These are phyloP conservation scores for Cladophialophora psammophila DNA, from an alignment of 2,329 filamentous ascomycete species.

Conservation along the genomic window DNA sequence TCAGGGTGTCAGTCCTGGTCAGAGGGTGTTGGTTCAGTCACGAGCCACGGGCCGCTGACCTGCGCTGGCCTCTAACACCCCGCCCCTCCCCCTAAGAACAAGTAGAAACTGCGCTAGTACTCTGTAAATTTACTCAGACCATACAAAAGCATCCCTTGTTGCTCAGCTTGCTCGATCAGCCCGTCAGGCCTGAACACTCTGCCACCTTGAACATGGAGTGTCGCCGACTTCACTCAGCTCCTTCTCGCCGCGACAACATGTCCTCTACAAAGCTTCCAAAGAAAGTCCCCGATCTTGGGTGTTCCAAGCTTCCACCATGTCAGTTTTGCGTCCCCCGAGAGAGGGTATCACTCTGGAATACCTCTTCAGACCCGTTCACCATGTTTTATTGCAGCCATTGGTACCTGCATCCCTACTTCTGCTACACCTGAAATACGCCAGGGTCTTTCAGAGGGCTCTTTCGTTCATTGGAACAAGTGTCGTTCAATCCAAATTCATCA, in stretches of 20 bases:
- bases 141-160: not conserved
- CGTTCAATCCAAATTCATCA: not conserved
- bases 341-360: constrained; percentile 17
- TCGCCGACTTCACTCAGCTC: not conserved
- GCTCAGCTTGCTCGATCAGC: too few species aligned
- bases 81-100: too few species aligned
- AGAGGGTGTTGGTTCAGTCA: not conserved
- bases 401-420: constrained; percentile 6
- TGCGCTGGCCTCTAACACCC: too few species aligned
- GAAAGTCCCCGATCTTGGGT: not conserved
- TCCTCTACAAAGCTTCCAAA: not conserved
- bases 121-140: constrained; percentile 14
- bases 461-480: not conserved
- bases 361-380: constrained; percentile 12
- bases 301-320: not conserved
- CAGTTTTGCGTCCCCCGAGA: constrained; percentile 7
- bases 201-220: not conserved
- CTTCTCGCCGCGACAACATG: not conserved
- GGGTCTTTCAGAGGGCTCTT: not conserved
- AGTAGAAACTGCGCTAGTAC: constrained; percentile 12
- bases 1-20: too few species aligned
- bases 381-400: constrained; percentile 18
- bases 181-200: not conserved
- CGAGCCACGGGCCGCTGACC: not conserved
- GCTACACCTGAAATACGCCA: not conserved